Evolutionary conservation across 192 early-diverging fungal species (phyloP).

Genomic region (Coemansia javaensis): DNA sequence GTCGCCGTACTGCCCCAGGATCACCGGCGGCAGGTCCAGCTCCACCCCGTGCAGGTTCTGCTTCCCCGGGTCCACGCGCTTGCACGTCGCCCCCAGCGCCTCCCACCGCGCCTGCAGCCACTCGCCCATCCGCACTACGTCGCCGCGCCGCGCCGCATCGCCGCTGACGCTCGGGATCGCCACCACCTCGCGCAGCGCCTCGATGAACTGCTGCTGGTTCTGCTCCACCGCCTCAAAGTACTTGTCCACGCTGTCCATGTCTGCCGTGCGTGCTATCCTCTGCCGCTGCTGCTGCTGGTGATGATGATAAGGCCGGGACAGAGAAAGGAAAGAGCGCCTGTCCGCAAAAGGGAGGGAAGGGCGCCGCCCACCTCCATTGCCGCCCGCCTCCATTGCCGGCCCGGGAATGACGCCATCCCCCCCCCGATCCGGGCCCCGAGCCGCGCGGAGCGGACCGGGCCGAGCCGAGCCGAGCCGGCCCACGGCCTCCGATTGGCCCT

Average conservation of each 20-base stretch:
- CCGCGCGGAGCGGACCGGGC: no score
- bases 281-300: no score
- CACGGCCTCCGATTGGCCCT: no score
- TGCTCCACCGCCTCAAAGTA: conserved; percentile 73
- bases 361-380: no score
- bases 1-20: conserved; percentile 86
- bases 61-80: conserved; percentile 68
- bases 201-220: conserved; percentile 75
- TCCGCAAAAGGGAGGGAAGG: no score
- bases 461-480: no score
- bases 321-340: no score
- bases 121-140: conserved; percentile 87
- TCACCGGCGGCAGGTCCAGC: conserved; percentile 84
- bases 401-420: neutral
- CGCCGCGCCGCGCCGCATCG: conserved; percentile 66
- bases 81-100: conserved; percentile 60
- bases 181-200: conserved; percentile 82
- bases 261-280: no score
- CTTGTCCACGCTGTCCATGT: conserved; percentile 50
- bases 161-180: conserved; percentile 80
- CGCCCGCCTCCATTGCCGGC: conserved; percentile 5
- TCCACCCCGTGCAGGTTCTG: conserved; percentile 75
- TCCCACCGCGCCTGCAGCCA: conserved; percentile 76
- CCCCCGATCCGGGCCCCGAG: no score
- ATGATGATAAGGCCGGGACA: no score